Evolutionary conservation across 78 protist species (phyloP).

Genomic region (slime mould (Dictyostelium discoideum)): dicty_2.7 NC_007089.4:3423001-3423500

Average conservation of each 20-base stretch:
- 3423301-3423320: background rate
- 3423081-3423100: background rate
- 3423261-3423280: background rate
- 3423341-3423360: background rate
- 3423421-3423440: background rate
- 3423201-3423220: constrained; percentile 7
- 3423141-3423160: background rate
- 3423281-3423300: background rate
- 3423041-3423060: background rate
- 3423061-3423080: background rate
- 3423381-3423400: background rate
- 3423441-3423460: background rate
- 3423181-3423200: constrained; percentile 22
- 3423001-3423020: background rate
- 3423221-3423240: constrained; percentile 2
- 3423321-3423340: background rate
- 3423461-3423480: background rate
- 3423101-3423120: background rate
- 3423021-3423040: background rate
- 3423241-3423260: constrained; percentile 35
- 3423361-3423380: background rate
- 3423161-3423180: background rate
- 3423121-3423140: background rate
- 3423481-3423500: background rate
- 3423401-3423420: background rate